Evolutionary conservation across 140 eudicot genomes (phyloP).

Genomic region (Artemisia princeps): DNA sequence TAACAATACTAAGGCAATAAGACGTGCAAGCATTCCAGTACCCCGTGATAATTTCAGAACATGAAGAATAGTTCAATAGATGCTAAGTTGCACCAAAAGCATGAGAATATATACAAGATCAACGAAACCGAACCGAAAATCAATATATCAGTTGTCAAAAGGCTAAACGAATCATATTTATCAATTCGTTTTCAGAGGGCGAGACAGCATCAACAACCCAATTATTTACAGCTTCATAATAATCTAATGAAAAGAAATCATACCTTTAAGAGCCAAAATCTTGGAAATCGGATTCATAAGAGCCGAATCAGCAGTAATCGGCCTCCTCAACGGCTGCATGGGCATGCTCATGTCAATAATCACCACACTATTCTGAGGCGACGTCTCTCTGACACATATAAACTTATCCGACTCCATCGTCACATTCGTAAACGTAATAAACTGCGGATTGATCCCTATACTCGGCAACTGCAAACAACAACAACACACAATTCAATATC

Average conservation of each 20-base stretch:
- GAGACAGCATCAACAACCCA: background rate
- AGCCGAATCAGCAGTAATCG: constrained; percentile 94
- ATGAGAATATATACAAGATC: background rate
- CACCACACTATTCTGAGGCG: constrained; percentile 93
- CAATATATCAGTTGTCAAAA: background rate
- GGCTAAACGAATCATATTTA: background rate
- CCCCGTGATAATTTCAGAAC: constrained; percentile 3
- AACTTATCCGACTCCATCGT: constrained; percentile 98
- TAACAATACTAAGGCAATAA: background rate
- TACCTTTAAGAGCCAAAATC: constrained; percentile 89
- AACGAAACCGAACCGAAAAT: background rate
- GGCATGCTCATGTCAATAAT: constrained; percentile 96
- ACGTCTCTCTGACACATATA: constrained; percentile 90
- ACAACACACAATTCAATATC: constrained; percentile 22
- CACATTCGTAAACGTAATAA: constrained; percentile 93
- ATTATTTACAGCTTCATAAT: too few species aligned
- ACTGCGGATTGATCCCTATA: constrained; percentile 88
- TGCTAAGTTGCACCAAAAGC: background rate
- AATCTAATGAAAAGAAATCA: background rate
- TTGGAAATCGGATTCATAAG: constrained; percentile 88
- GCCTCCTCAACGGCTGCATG: constrained; percentile 83
- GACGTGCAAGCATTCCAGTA: constrained; percentile 4
- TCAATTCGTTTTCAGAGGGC: background rate
- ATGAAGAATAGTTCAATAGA: background rate
- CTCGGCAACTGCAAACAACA: constrained; percentile 68